Evolutionary conservation across 768 basidiomycete species (phyloP).

Genomic region (Pleurotus tuoliensis): DNA sequence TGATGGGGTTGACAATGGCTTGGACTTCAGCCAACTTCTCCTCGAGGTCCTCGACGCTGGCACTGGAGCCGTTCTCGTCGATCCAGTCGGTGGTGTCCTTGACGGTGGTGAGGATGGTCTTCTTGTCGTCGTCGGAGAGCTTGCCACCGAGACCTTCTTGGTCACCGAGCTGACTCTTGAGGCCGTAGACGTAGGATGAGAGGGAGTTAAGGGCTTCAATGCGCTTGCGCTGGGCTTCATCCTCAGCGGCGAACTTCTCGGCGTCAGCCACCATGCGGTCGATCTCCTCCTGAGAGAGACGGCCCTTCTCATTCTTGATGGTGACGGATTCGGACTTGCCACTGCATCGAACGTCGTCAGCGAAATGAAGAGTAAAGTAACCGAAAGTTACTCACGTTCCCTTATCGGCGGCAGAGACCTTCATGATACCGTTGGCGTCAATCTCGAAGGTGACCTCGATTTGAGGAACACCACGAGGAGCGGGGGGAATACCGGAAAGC

Average conservation of each 20-base stretch:
- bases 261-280: conserved; percentile 95
- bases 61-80: conserved; percentile 74
- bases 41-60: conserved; percentile 84
- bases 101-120: conserved; percentile 72
- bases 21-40: conserved; percentile 86
- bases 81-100: conserved; percentile 94
- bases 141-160: conserved; percentile 91
- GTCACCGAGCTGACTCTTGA: conserved; percentile 85
- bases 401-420: conserved; percentile 90
- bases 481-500: conserved; percentile 87
- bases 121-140: conserved; percentile 76
- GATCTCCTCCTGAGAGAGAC: conserved; percentile 85
- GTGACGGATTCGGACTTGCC: conserved; percentile 88
- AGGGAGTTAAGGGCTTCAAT: conserved; percentile 83
- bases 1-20: conserved; percentile 76
- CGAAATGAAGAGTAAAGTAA: not conserved
- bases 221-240: conserved; percentile 61
- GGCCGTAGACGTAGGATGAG: conserved; percentile 78
- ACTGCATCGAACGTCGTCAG: conserved; percentile 28
- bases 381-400: conserved; percentile 60
- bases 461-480: conserved; percentile 95
- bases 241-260: conserved; percentile 84
- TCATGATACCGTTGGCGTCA: conserved; percentile 94
- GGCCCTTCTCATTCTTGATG: conserved; percentile 95
- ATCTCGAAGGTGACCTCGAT: conserved; percentile 97